These are phyloP conservation scores for Plasmopara viticola DNA, from an alignment of 352 stramenopile species.

Conservation along the genomic window DNA sequence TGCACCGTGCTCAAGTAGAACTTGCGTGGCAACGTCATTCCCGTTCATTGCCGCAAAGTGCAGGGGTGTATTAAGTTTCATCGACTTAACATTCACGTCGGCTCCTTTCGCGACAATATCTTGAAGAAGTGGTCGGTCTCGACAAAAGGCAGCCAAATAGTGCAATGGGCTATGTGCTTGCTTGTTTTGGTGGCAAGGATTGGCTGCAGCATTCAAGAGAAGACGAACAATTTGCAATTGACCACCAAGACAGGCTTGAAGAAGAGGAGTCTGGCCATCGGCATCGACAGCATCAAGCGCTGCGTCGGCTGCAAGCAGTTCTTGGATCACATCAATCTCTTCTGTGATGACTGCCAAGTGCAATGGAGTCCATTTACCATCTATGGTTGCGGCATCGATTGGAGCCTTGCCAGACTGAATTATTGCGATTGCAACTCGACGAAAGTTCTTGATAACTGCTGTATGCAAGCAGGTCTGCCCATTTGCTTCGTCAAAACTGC, in stretches of 20 bases:
- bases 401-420: constrained; percentile 35
- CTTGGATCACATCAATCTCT: constrained; percentile 38
- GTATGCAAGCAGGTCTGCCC: constrained; percentile 49
- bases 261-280: constrained; percentile 50
- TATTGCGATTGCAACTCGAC: constrained; percentile 31
- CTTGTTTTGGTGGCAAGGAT: constrained; percentile 62
- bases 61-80: constrained; percentile 69
- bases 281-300: constrained; percentile 59
- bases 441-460: constrained; percentile 58
- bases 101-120: constrained; percentile 43
- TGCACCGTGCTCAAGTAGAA: constrained; percentile 54
- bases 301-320: constrained; percentile 35
- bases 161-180: constrained; percentile 59
- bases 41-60: constrained; percentile 76
- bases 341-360: constrained; percentile 64
- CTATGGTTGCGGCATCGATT: constrained; percentile 44
- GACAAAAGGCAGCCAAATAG: constrained; percentile 60
- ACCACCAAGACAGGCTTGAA: constrained; percentile 50
- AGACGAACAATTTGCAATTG: constrained; percentile 43
- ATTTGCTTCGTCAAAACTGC: constrained; percentile 33
- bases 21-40: constrained; percentile 54
- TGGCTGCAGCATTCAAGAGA: constrained; percentile 41
- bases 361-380: constrained; percentile 44
- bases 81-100: constrained; percentile 61
- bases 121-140: constrained; percentile 36